Evolutionary conservation across 306 rosid species (phyloP).

Genomic region (Prunus campanulata): DNA sequence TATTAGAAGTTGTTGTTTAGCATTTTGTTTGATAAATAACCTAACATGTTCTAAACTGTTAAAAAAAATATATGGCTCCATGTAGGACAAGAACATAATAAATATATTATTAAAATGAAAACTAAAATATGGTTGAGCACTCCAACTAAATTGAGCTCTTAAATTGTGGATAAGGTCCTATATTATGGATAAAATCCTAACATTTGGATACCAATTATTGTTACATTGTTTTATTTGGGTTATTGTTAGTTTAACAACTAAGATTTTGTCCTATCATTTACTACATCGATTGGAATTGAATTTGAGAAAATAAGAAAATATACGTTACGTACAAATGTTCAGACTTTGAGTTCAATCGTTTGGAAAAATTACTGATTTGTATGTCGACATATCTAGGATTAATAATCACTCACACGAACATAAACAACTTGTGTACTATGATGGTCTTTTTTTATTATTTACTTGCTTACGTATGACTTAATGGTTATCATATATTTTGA

Average conservation of each 20-base stretch:
- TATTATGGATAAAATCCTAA: not conserved
- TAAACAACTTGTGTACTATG: not conserved
- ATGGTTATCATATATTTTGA: not conserved
- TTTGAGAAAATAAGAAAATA: not conserved
- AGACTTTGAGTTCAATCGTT: no score
- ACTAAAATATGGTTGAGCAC: not conserved
- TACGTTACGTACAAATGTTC: not conserved
- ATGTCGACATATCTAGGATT: rapidly evolving
- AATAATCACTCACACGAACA: not conserved
- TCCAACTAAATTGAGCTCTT: not conserved
- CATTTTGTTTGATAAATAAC: no score
- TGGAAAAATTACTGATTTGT: rapidly evolving
- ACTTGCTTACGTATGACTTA: not conserved
- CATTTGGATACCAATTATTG: not conserved
- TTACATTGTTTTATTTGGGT: not conserved
- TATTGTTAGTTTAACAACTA: not conserved
- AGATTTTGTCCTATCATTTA: not conserved
- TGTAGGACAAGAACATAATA: not conserved
- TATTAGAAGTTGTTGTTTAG: no score
- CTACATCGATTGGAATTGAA: not conserved
- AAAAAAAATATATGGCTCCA: no score
- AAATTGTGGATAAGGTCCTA: not conserved
- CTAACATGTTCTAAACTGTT: not conserved
- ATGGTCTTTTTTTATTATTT: no score
- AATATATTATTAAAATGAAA: not conserved